Conservation (phyloP, 805 yeast species). For the Pichia manshurica region DNA sequence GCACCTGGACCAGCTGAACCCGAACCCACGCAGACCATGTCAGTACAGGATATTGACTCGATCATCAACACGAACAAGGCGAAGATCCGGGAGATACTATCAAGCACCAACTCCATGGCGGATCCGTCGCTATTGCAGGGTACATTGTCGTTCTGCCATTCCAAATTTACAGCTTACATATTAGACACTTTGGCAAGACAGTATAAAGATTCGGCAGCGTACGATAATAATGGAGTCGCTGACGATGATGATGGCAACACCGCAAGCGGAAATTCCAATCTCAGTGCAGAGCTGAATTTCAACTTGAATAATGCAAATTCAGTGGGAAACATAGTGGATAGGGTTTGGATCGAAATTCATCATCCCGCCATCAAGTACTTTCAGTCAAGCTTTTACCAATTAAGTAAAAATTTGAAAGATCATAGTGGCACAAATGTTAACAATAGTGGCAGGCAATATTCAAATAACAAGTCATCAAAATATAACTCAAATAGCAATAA, state of each 20-base stretch:
- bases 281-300: conserved; percentile 4
- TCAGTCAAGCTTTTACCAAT: conserved; percentile 33
- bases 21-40: no score
- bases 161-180: conserved; percentile 41
- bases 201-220: no score
- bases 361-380: conserved; percentile 59
- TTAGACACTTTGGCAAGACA: conserved; percentile 30
- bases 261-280: no score
- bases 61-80: conserved; percentile 21
- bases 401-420: conserved; percentile 8
- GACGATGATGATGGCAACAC: not conserved
- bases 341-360: conserved; percentile 56
- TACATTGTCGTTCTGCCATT: conserved; percentile 42
- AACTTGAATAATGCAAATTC: conserved; percentile 1
- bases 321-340: conserved; percentile 37
- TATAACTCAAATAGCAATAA: not conserved
- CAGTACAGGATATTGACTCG: conserved; percentile 17
- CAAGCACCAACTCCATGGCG: conserved; percentile 26
- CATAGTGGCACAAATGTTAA: conserved; percentile 12
- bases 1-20: no score
- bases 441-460: conserved; percentile 11
- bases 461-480: not conserved
- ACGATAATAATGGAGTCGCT: not conserved
- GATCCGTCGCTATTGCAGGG: conserved; percentile 44
- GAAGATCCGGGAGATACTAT: conserved; percentile 29